phyloP scores from a whole-genome alignment of 805 yeast genomes.

The Starmerella roubikii region DNA sequence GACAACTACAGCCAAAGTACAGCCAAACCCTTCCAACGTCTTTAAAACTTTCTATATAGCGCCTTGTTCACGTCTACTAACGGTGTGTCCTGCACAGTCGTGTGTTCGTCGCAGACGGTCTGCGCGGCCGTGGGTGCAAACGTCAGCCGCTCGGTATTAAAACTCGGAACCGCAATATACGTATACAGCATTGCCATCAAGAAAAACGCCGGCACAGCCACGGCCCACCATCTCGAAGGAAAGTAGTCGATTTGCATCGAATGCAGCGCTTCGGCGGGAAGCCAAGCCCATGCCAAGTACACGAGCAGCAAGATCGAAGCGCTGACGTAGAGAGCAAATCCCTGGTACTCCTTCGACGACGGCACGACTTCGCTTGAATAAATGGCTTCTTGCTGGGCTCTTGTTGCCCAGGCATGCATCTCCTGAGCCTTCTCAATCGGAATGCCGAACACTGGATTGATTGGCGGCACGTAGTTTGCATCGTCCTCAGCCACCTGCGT shows the following conservation, averaged over 20 bases:
- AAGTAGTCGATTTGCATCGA: constrained; percentile 48
- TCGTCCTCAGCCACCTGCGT: background rate
- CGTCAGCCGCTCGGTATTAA: constrained; percentile 66
- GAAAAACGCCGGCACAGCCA: constrained; percentile 59
- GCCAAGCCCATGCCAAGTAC: constrained; percentile 61
- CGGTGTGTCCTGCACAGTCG: constrained; percentile 72
- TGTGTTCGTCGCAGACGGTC: constrained; percentile 57
- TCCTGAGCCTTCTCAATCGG: constrained; percentile 34
- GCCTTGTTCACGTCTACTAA: constrained; percentile 29
- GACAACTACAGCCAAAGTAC: no score
- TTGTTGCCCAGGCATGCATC: constrained; percentile 21
- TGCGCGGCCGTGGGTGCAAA: constrained; percentile 43
- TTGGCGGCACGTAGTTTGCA: constrained; percentile 15
- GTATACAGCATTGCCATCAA: constrained; percentile 58
- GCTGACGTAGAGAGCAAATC: constrained; percentile 69
- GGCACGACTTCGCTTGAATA: constrained; percentile 5
- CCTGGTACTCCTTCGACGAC: constrained; percentile 52
- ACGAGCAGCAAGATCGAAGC: constrained; percentile 41
- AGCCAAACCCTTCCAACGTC: no score
- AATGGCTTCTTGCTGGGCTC: background rate
- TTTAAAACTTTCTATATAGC: no score
- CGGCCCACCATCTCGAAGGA: constrained; percentile 88
- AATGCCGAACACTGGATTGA: constrained; percentile 49
- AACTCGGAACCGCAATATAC: constrained; percentile 56
- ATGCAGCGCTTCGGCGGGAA: constrained; percentile 44